Conservation (phyloP, 768 basidiomycete species). For the Crucibulum laeve region DNA sequence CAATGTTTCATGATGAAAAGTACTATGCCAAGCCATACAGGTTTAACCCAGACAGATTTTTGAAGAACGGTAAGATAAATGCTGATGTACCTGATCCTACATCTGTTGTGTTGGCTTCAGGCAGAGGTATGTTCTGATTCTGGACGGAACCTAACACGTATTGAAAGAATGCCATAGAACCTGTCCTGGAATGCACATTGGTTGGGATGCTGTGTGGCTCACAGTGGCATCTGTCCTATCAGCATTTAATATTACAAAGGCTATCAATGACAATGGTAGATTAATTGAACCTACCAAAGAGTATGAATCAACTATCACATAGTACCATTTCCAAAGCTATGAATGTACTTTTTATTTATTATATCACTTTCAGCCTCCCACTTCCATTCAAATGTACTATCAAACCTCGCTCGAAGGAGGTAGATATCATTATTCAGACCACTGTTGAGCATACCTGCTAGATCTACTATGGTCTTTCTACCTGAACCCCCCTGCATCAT, state of each 20-base stretch:
- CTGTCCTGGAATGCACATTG: constrained; percentile 5
- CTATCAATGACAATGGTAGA: constrained; percentile 4
- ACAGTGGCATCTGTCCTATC: constrained; percentile 3
- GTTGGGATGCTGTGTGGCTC: constrained; percentile 1
- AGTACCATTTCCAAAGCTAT: neutral
- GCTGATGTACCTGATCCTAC: neutral
- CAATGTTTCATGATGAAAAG: constrained; percentile 16
- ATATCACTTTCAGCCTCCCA: neutral
- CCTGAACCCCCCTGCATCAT: neutral
- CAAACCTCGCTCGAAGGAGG: constrained; percentile 2
- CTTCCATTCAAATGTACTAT: constrained; percentile 2
- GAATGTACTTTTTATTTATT: neutral
- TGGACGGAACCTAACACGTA: neutral
- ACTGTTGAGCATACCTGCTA: neutral
- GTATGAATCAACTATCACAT: constrained; percentile 7
- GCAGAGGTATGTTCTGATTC: neutral
- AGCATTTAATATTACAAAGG: constrained; percentile 5
- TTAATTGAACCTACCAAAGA: constrained; percentile 3
- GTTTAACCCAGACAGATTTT: constrained; percentile 30
- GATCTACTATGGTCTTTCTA: neutral
- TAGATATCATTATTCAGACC: neutral
- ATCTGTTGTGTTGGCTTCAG: neutral
- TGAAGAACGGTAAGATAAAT: constrained; percentile 16
- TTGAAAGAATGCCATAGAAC: neutral
- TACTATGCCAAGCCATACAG: constrained; percentile 10